Evolutionary conservation across 2,329 filamentous ascomycete species (phyloP), one percentile per base, ranked within the genome.

Genomic region (Xylariomycetidae sp.): DNA sequence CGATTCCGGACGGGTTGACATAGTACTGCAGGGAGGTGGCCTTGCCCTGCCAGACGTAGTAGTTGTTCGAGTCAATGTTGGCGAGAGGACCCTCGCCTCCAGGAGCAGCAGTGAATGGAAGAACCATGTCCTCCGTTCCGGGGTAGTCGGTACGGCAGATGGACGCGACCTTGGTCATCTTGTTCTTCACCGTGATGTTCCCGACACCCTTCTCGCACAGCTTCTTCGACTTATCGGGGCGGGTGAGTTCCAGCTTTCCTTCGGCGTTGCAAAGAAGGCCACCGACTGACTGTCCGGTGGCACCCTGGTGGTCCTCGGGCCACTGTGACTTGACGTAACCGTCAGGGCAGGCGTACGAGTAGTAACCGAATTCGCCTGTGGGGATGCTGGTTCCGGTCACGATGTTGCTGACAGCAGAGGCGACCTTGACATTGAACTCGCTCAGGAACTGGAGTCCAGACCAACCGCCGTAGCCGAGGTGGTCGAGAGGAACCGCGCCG

Each of bases 71-170:
- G 45, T 82, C 65, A 29, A 90, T 84, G 68, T 86, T 90, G 56
- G 85, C 86, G 45, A 98, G 65, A 22, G 69, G 62, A 40, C 76
- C 65, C 17, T 64, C 72, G 30, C 63, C 52, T 38, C 84, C 84
- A 32, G 83, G 63, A 5, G 60, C 46, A 26, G 82, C 70, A 37
- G 76, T 63, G 29, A 89, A 65, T 28, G 90, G 85, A 38, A 96
- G 74, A 34, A 84, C 85, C 79, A 95, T 90, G 50, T 72, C 72
- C 68, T 98, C 92, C 38, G 79, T 88, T 55, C 88, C 90, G 42
- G 92, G 92, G 65, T 98, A 98, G 60, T 95, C 88, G 46, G 92
- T 96, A 60, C 87, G 87, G 77, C 92, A 98, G 48, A 94, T 74
- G 27, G 82, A 74, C 18, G 85, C 82, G 26, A 73, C 64, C 23